A percentile compares a stretch with the other conserved stretches of the same genome.
These are phyloP conservation scores for Boletus rubescentipes DNA, from an alignment of 768 basidiomycete species.

Conservation along the genomic window DNA sequence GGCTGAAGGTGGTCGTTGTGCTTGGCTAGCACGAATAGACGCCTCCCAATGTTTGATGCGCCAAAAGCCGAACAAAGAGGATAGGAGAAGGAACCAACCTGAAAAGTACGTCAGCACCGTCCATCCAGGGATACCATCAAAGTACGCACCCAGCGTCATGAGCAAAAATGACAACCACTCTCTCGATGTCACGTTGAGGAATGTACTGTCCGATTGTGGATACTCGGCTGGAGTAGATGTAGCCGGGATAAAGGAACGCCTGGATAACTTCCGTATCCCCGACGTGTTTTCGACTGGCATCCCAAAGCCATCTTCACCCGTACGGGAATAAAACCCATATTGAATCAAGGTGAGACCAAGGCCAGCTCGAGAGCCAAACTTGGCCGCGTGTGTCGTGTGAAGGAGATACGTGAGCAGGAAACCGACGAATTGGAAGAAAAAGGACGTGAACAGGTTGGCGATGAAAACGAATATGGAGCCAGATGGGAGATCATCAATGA, in stretches of 20 bases:
- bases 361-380: constrained; percentile 90
- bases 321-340: constrained; percentile 76
- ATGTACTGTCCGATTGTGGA: constrained; percentile 7
- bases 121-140: background rate
- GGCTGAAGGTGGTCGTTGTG: constrained; percentile 20
- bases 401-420: constrained; percentile 92
- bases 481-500: constrained; percentile 89
- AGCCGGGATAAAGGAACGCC: constrained; percentile 24
- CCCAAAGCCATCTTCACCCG: constrained; percentile 32
- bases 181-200: constrained; percentile 49
- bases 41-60: constrained; percentile 84
- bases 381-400: constrained; percentile 88
- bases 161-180: constrained; percentile 92
- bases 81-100: constrained; percentile 92
- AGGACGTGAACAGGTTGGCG: constrained; percentile 80
- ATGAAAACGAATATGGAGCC: constrained; percentile 75
- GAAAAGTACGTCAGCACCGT: background rate
- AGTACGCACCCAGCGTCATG: constrained; percentile 73
- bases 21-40: constrained; percentile 52
- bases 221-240: constrained; percentile 27
- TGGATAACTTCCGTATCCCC: constrained; percentile 12
- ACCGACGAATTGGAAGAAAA: constrained; percentile 97
- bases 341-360: constrained; percentile 96
- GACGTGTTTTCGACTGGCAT: constrained; percentile 16
- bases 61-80: constrained; percentile 79